phyloP scores from a whole-genome alignment of 1,284 basidiomycete genomes.

The Mycena citricolor region DNA sequence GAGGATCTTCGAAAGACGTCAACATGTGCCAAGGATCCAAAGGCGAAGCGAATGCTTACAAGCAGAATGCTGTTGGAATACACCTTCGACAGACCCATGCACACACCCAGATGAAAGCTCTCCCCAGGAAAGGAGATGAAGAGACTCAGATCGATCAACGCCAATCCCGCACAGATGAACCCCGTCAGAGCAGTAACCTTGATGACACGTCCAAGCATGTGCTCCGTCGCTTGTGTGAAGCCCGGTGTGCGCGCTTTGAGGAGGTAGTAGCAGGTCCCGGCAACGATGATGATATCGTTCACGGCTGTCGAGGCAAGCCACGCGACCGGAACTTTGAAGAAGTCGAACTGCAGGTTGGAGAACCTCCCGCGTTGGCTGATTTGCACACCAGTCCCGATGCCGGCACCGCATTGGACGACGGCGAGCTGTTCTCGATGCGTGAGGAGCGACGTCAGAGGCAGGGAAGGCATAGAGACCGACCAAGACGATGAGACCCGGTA shows the following conservation, averaged over 20 bases:
- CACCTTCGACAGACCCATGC: conserved; percentile 15
- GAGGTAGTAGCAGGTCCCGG: background rate
- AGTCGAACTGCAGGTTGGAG: too few relatives aligned
- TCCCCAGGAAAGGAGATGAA: conserved; percentile 8
- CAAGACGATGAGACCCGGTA: background rate
- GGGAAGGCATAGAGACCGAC: conserved; percentile 1
- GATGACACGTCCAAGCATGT: conserved; percentile 11
- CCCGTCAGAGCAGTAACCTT: conserved; percentile 21
- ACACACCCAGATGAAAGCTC: conserved; percentile 12
- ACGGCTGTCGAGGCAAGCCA: conserved; percentile 16
- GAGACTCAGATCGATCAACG: conserved; percentile 6
- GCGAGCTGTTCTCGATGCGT: background rate
- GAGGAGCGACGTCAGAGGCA: background rate
- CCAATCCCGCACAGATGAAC: conserved; percentile 13
- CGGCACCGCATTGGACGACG: conserved; percentile 1
- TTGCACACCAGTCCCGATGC: conserved; percentile 1
- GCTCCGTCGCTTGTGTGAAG: conserved; percentile 1
- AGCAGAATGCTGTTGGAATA: conserved; percentile 20
- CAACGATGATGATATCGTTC: conserved; percentile 15
- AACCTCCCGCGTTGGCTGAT: background rate
- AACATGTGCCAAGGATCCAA: too few relatives aligned
- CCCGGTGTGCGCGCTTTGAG: background rate
- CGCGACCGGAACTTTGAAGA: too few relatives aligned
- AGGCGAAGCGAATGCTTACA: too few relatives aligned
- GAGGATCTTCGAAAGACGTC: too few relatives aligned